These are phyloP conservation scores for Globisporangium recalcitrans DNA, from an alignment of 352 stramenopile genomes.

Conservation along the genomic window DNA sequence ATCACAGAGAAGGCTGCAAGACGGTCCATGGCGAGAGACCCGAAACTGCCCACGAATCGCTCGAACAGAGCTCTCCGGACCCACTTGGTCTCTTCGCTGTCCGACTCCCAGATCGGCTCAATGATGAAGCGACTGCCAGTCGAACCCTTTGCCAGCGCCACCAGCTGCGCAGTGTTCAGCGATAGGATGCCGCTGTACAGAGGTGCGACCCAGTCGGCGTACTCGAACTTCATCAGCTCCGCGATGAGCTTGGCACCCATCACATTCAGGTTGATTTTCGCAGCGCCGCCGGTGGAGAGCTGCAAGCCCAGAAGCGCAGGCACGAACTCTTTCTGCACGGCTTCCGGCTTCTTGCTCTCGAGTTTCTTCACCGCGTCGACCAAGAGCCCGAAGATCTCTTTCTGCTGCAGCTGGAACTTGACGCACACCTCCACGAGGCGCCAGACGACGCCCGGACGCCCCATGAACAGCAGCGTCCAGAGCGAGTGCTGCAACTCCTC, in stretches of 20 bases:
- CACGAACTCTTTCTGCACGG: conserved; percentile 57
- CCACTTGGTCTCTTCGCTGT: conserved; percentile 48
- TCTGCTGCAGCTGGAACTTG: conserved; percentile 45
- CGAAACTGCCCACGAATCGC: conserved; percentile 68
- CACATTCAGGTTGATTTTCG: conserved; percentile 71
- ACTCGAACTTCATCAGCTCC: conserved; percentile 62
- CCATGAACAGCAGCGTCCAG: conserved; percentile 72
- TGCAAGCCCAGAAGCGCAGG: conserved; percentile 60
- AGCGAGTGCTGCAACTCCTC: conserved; percentile 50
- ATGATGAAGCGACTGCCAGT: conserved; percentile 73
- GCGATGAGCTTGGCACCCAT: conserved; percentile 73
- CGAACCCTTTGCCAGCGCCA: conserved; percentile 72
- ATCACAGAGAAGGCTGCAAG: conserved; percentile 78
- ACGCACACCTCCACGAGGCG: conserved; percentile 71
- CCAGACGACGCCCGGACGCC: conserved; percentile 70
- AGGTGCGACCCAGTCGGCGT: conserved; percentile 36
- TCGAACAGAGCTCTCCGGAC: conserved; percentile 59
- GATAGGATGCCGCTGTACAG: conserved; percentile 60
- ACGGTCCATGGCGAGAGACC: conserved; percentile 61
- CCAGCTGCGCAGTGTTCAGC: conserved; percentile 61
- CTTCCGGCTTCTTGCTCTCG: conserved; percentile 75
- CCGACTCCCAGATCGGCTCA: conserved; percentile 75
- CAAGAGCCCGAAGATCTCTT: conserved; percentile 46
- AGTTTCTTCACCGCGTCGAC: conserved; percentile 66
- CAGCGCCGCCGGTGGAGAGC: conserved; percentile 44